Percentiles rank a stretch among this genome's conserved stretches.
Evolutionary conservation across 345 rosid genomes (phyloP).

Genomic region (Lagerstroemia speciosa): DNA sequence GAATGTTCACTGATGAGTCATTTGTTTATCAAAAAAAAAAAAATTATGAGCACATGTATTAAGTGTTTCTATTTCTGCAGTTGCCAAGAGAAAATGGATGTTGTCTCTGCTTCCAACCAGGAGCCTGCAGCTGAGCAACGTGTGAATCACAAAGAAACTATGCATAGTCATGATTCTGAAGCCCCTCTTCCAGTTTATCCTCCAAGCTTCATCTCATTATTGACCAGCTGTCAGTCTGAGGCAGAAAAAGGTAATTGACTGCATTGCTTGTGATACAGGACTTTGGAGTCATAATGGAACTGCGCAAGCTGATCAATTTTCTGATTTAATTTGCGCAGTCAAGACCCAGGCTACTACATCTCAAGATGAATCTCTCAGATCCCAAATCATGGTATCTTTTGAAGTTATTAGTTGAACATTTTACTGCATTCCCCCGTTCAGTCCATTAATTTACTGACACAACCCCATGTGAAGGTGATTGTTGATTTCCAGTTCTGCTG

Average conservation of each 20-base stretch:
- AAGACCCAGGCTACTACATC: slow-evolving; percentile 21
- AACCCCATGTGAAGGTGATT: neutral
- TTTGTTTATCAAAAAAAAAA: no score
- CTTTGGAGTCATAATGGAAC: neutral
- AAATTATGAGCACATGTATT: neutral
- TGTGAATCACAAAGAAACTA: slow-evolving; percentile 18
- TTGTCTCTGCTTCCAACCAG: slow-evolving; percentile 28
- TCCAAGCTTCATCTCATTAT: slow-evolving; percentile 74
- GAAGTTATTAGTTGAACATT: neutral
- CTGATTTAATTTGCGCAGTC: slow-evolving; percentile 22
- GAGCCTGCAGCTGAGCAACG: slow-evolving; percentile 34
- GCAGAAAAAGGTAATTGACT: slow-evolving; percentile 36
- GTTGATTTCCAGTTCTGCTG: neutral
- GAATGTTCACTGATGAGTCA: no score
- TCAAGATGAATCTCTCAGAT: slow-evolving; percentile 44
- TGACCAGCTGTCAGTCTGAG: slow-evolving; percentile 43
- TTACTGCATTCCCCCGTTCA: neutral
- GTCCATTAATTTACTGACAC: neutral
- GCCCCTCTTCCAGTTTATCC: slow-evolving; percentile 34
- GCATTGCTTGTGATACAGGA: neutral
- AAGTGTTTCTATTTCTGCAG: neutral
- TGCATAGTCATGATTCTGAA: slow-evolving; percentile 15
- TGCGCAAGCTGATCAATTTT: slow-evolving; percentile 3
- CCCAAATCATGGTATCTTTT: slow-evolving; percentile 60
- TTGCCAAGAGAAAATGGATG: slow-evolving; percentile 13